Conservation (phyloP, 164 flowering plant genomes). For the Magnolia kwangsiensis region DNA sequence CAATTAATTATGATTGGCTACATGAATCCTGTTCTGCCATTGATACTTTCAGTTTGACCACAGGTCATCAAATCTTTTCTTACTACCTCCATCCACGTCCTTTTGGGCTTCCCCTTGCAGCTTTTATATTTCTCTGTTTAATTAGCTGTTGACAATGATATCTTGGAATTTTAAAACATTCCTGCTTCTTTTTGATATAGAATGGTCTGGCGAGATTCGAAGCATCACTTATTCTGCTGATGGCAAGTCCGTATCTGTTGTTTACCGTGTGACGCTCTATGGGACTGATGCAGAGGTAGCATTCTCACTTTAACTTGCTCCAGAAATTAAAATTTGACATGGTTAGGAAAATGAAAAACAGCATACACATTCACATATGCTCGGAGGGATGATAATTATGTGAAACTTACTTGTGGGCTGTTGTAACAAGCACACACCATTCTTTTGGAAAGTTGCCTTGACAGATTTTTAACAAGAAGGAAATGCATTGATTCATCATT, state of each 20-base stretch:
- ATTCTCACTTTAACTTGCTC: background rate
- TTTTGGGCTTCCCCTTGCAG: background rate
- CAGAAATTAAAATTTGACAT: background rate
- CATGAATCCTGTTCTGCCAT: too few species aligned
- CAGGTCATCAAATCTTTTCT: too few species aligned
- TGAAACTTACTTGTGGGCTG: background rate
- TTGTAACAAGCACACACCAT: background rate
- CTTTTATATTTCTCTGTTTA: background rate
- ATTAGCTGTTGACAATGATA: background rate
- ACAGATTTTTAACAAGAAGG: background rate
- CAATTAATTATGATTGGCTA: too few species aligned
- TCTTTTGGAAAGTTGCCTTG: background rate
- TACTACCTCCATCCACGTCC: background rate
- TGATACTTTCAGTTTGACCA: too few species aligned
- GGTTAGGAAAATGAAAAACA: background rate
- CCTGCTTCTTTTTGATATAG: constrained; percentile 29
- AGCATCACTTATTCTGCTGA: constrained; percentile 77
- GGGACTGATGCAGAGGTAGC: constrained; percentile 84
- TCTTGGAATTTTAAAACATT: background rate
- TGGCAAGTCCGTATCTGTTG: constrained; percentile 78
- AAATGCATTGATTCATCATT: background rate
- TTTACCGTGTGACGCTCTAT: constrained; percentile 85
- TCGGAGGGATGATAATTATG: background rate
- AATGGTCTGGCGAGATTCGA: constrained; percentile 94
- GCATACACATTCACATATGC: background rate